phyloP scores from a whole-genome alignment of 164 flowering plant genomes.

The Vitis cinerea region DNA sequence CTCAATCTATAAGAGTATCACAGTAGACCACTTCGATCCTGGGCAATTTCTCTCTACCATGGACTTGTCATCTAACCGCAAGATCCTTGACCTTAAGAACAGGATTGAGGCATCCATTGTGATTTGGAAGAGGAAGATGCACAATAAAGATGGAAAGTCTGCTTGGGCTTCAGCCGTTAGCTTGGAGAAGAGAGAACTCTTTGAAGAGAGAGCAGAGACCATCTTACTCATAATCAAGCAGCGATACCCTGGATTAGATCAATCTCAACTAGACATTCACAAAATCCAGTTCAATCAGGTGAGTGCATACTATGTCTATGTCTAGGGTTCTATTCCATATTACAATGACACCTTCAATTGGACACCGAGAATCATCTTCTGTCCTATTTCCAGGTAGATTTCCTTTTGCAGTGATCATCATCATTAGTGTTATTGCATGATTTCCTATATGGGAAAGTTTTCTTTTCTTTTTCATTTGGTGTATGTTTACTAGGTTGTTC shows the following conservation, averaged over 20 bases:
- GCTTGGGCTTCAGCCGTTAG: constrained; percentile 64
- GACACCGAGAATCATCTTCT: too few relatives aligned
- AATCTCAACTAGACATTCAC: constrained; percentile 56
- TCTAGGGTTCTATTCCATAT: not conserved
- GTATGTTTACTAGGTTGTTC: too few relatives aligned
- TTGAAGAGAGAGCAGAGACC: constrained; percentile 79
- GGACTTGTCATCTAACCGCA: constrained; percentile 67
- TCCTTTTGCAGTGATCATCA: too few relatives aligned
- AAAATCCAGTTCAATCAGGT: constrained; percentile 62
- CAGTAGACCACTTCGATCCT: constrained; percentile 66
- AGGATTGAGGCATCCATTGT: constrained; percentile 73
- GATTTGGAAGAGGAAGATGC: constrained; percentile 76
- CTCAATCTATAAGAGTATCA: constrained; percentile 49
- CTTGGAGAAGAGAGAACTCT: constrained; percentile 64
- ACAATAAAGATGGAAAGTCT: constrained; percentile 56
- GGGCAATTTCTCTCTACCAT: constrained; percentile 44
- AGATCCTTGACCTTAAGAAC: constrained; percentile 64
- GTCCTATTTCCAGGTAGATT: too few relatives aligned
- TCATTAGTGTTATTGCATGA: too few relatives aligned
- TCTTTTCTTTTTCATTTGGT: too few relatives aligned
- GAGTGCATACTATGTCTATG: constrained; percentile 6
- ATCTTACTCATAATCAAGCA: constrained; percentile 61
- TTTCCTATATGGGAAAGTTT: too few relatives aligned
- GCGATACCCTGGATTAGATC: constrained; percentile 60
- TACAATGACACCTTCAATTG: not conserved